phyloP scores from a whole-genome alignment of 371 early-diverging fungal genomes.

The Rhizopus arrhizus region DNA sequence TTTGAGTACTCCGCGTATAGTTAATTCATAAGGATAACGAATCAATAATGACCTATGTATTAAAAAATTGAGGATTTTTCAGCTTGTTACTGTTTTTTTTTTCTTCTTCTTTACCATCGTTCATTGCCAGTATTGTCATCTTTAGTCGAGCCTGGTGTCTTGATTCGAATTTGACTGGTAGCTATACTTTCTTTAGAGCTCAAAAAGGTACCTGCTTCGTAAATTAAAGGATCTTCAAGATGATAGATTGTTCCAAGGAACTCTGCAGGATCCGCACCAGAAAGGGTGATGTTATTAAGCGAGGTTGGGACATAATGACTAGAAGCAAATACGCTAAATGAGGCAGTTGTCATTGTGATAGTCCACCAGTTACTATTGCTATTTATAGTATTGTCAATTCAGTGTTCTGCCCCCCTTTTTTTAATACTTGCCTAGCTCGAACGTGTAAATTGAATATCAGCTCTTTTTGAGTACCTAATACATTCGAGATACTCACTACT shows the following conservation, averaged over 20 bases:
- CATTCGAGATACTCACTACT: constrained; percentile 52
- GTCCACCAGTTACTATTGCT: constrained; percentile 52
- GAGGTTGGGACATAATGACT: constrained; percentile 30
- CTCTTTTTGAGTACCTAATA: constrained; percentile 64
- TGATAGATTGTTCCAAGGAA: constrained; percentile 21
- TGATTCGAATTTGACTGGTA: constrained; percentile 65
- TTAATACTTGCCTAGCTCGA: constrained; percentile 24
- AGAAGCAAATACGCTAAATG: constrained; percentile 28
- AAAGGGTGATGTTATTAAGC: constrained; percentile 1
- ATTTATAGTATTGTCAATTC: constrained; percentile 2
- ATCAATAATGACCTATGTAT: constrained; percentile 53
- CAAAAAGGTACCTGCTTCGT: constrained; percentile 37
- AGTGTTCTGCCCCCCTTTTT: neutral
- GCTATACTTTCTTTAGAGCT: constrained; percentile 32
- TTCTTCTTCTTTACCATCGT: constrained; percentile 35
- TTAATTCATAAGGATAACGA: constrained; percentile 65
- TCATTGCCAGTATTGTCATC: constrained; percentile 53
- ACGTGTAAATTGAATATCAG: constrained; percentile 59
- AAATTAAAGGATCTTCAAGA: constrained; percentile 34
- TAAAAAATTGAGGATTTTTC: neutral
- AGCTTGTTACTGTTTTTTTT: neutral
- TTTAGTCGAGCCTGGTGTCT: constrained; percentile 55
- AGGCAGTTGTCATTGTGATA: constrained; percentile 42
- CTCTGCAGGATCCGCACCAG: constrained; percentile 12
- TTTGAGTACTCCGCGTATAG: constrained; percentile 64